Evolutionary conservation across 148 eudicot species (phyloP).

Genomic region (Fallopia convolvulus): DNA sequence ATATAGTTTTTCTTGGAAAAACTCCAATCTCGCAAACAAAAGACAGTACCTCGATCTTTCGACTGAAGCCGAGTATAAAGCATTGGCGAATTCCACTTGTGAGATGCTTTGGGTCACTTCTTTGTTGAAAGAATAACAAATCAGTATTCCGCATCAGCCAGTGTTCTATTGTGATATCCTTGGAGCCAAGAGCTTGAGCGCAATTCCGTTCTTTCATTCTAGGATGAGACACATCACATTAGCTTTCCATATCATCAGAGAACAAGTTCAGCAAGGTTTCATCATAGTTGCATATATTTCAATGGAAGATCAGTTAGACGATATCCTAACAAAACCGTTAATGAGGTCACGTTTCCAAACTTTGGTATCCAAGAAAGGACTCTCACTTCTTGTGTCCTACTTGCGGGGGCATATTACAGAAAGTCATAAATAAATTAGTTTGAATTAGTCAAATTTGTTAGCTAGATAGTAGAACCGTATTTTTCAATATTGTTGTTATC

Average conservation of each 20-base stretch:
- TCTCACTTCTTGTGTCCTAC: background rate
- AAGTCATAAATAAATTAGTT: too few relatives aligned
- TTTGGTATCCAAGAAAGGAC: background rate
- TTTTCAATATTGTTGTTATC: too few relatives aligned
- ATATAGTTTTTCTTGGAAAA: too few relatives aligned
- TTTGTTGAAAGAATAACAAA: too few relatives aligned
- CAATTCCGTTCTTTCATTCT: background rate
- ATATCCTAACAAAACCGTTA: background rate
- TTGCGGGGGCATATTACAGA: background rate
- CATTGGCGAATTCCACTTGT: too few relatives aligned
- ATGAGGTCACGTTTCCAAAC: background rate
- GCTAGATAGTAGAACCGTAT: too few relatives aligned
- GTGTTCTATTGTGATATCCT: background rate
- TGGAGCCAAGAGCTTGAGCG: background rate
- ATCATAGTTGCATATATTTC: background rate
- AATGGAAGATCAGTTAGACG: background rate
- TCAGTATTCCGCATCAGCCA: background rate
- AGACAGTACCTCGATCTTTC: too few relatives aligned
- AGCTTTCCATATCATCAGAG: background rate
- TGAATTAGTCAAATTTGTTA: too few relatives aligned
- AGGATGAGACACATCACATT: background rate
- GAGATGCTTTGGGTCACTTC: too few relatives aligned
- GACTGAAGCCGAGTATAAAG: too few relatives aligned
- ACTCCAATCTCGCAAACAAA: too few relatives aligned
- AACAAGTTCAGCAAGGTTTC: background rate